Percentiles rank a stretch among this genome's conserved stretches.
These are phyloP conservation scores for Tuber brumale DNA, from an alignment of 495 filamentous ascomycete genomes.

Conservation along the genomic window DNA sequence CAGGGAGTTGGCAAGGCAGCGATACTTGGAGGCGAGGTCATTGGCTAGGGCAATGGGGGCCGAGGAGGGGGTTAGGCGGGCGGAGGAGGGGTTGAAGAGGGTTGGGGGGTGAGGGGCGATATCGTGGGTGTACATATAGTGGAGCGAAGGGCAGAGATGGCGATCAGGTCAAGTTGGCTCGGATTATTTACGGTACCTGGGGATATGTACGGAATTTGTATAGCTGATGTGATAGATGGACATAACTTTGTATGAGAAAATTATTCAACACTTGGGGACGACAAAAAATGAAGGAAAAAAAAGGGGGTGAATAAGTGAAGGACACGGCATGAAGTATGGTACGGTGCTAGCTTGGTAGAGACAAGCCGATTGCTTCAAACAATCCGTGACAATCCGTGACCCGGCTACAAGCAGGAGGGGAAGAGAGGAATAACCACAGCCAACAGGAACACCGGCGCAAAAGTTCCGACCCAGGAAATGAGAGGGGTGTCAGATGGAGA, in stretches of 20 bases:
- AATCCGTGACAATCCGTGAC: background rate
- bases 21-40: conserved; percentile 58
- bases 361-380: background rate
- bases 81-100: conserved; percentile 54
- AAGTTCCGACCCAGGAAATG: background rate
- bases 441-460: background rate
- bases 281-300: background rate
- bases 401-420: background rate
- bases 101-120: conserved; percentile 28
- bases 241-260: background rate
- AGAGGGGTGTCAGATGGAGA: background rate
- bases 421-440: background rate
- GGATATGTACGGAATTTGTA: background rate
- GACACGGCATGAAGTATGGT: background rate
- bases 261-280: background rate
- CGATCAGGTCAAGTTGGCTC: background rate
- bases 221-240: background rate
- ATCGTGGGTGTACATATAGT: background rate
- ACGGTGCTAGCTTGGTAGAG: background rate
- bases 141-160: background rate
- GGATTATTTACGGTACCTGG: background rate
- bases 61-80: conserved; percentile 56
- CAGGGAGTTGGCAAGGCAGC: conserved; percentile 54
- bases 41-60: conserved; percentile 60
- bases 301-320: background rate